Percentiles rank a stretch among this genome's conserved stretches.
These are phyloP conservation scores for Torrubiella hemipterigena DNA, from an alignment of 2,329 filamentous ascomycete species.

Conservation along the genomic window DNA sequence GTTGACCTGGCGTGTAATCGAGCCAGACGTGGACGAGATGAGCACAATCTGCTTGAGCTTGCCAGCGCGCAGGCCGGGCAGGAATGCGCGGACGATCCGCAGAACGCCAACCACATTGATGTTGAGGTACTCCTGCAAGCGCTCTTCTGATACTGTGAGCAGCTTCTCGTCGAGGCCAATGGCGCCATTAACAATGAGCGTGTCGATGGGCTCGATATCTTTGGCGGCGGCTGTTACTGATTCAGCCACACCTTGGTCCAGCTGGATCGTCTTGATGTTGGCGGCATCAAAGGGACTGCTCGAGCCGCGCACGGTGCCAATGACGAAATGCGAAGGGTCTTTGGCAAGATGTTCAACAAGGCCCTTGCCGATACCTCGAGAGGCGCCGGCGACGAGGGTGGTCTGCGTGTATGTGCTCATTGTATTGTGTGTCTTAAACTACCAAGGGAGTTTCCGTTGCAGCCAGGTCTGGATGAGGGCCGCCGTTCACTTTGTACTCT, in stretches of 20 bases:
- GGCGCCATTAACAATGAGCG: slow-evolving; percentile 6
- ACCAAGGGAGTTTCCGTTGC: no score
- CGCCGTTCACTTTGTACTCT: no score
- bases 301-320: slow-evolving; percentile 1
- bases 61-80: slow-evolving; percentile 4
- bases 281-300: background rate
- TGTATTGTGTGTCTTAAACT: no score
- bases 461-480: no score
- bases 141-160: slow-evolving; percentile 3
- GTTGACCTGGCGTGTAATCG: slow-evolving; percentile 3
- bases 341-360: slow-evolving; percentile 4
- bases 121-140: slow-evolving; percentile 5
- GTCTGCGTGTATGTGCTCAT: slow-evolving; percentile 1
- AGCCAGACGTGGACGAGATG: slow-evolving; percentile 4
- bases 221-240: slow-evolving; percentile 4
- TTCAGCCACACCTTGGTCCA: slow-evolving; percentile 4
- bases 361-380: slow-evolving; percentile 4
- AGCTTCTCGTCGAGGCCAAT: slow-evolving; percentile 2
- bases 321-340: background rate
- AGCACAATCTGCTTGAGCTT: slow-evolving; percentile 5
- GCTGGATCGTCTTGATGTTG: background rate
- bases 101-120: slow-evolving; percentile 5
- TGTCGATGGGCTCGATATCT: slow-evolving; percentile 4
- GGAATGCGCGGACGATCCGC: slow-evolving; percentile 5
- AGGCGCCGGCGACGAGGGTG: slow-evolving; percentile 6